Conservation (phyloP, 2,329 filamentous ascomycete species). For the Phaeosphaeria sp. region DNA sequence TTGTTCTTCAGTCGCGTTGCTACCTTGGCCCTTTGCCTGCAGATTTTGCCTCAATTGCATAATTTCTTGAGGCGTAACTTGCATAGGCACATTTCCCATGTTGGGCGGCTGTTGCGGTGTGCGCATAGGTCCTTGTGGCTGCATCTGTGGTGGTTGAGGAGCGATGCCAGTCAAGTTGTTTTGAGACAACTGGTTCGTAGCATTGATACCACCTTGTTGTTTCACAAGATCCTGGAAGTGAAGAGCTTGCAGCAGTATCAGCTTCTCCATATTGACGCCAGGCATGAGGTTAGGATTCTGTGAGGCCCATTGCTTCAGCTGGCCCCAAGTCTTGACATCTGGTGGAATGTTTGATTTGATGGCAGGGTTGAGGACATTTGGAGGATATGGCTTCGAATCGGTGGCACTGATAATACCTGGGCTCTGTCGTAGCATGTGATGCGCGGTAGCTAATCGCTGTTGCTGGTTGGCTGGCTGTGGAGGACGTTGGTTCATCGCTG, state of each 20-base stretch:
- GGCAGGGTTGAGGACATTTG: constrained; percentile 32
- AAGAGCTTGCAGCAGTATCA: constrained; percentile 47
- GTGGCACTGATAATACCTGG: constrained; percentile 44
- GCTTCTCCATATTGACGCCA: constrained; percentile 34
- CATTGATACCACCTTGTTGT: constrained; percentile 26
- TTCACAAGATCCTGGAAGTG: constrained; percentile 53
- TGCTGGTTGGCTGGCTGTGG: constrained; percentile 29
- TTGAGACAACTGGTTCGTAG: constrained; percentile 25
- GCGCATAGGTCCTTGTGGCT: constrained; percentile 33
- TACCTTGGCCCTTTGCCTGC: constrained; percentile 28
- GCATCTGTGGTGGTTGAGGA: constrained; percentile 46
- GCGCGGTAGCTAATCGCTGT: constrained; percentile 34
- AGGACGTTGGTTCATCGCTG: constrained; percentile 34
- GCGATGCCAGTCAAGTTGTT: constrained; percentile 38
- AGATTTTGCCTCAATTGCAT: constrained; percentile 45
- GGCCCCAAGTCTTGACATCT: constrained; percentile 61
- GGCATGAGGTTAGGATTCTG: constrained; percentile 50
- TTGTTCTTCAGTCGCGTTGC: constrained; percentile 34
- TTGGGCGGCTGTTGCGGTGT: constrained; percentile 37
- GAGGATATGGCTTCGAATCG: constrained; percentile 40
- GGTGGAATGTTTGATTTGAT: constrained; percentile 51
- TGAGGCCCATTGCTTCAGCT: constrained; percentile 61
- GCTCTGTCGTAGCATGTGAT: constrained; percentile 36
- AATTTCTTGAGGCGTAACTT: constrained; percentile 50
- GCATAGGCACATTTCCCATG: constrained; percentile 34